These are phyloP conservation scores for Xylaria hypoxylon DNA, from an alignment of 2,329 filamentous ascomycete species.

Conservation along the genomic window DNA sequence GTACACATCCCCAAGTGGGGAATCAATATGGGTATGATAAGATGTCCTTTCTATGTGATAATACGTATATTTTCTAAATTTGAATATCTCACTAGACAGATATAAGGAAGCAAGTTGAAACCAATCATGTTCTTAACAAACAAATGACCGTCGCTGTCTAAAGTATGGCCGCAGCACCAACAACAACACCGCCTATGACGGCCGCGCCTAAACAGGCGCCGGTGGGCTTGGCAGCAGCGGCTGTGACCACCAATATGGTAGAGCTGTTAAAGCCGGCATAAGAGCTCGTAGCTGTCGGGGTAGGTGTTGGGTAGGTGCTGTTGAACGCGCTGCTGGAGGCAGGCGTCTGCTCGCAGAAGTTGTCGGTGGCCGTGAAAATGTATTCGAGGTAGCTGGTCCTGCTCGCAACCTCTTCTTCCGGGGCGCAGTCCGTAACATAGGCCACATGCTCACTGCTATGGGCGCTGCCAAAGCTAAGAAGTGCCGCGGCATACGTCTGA, in stretches of 20 bases:
- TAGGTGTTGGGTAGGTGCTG: not conserved
- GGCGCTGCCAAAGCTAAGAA: not conserved
- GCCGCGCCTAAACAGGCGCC: not conserved
- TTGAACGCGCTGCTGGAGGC: not conserved
- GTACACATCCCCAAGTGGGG: too few species aligned
- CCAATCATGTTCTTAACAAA: not conserved
- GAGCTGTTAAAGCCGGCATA: not conserved
- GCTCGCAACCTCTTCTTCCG: conserved; percentile 4
- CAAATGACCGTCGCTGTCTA: not conserved
- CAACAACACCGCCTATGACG: not conserved
- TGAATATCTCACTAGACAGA: too few species aligned
- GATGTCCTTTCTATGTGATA: too few species aligned
- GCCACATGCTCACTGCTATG: conserved; percentile 11
- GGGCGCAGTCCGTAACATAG: conserved; percentile 10
- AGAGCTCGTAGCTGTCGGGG: conserved; percentile 6
- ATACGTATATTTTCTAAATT: too few species aligned
- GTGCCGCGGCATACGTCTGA: not conserved
- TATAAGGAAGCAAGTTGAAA: too few species aligned
- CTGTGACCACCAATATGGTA: too few species aligned
- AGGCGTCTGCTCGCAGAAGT: conserved; percentile 9
- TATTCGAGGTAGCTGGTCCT: conserved; percentile 1
- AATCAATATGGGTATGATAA: too few species aligned
- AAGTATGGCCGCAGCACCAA: conserved; percentile 1
- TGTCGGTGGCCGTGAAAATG: conserved; percentile 4
- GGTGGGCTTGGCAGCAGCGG: not conserved